A percentile compares a stretch with the other conserved stretches of the same genome.
phyloP scores from a whole-genome alignment of 768 basidiomycete genomes.

The Mycena filopes region DNA sequence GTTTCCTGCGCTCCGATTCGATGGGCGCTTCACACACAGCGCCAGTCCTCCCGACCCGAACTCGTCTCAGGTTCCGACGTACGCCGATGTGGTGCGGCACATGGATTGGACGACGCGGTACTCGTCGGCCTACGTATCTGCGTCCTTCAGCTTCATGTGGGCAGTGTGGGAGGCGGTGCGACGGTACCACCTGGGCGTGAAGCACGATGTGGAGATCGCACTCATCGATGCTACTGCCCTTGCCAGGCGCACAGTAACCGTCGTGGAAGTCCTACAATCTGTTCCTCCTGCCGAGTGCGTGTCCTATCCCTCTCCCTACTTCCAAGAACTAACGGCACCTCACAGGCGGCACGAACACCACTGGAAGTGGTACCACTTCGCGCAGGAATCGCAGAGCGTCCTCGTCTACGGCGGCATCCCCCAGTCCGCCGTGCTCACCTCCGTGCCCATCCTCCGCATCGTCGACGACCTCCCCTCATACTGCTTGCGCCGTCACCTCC shows the following conservation, averaged over 20 bases:
- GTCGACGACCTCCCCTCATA: slow-evolving; percentile 79
- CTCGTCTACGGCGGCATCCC: slow-evolving; percentile 79
- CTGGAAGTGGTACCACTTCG: slow-evolving; percentile 82
- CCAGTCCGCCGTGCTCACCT: slow-evolving; percentile 70
- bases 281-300: slow-evolving; percentile 66
- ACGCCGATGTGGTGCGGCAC: slow-evolving; percentile 72
- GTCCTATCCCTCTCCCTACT: background rate
- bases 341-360: slow-evolving; percentile 68
- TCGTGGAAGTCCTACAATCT: slow-evolving; percentile 69
- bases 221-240: slow-evolving; percentile 77
- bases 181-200: slow-evolving; percentile 76
- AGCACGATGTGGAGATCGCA: slow-evolving; percentile 82
- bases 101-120: slow-evolving; percentile 84
- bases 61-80: slow-evolving; percentile 55
- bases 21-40: slow-evolving; percentile 54
- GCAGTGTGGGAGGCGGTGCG: slow-evolving; percentile 84
- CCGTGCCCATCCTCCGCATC: slow-evolving; percentile 73
- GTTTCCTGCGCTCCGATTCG: slow-evolving; percentile 76
- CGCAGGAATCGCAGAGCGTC: slow-evolving; percentile 80
- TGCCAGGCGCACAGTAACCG: slow-evolving; percentile 67
- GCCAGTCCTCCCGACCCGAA: slow-evolving; percentile 42
- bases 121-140: slow-evolving; percentile 75
- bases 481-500: slow-evolving; percentile 56
- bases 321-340: background rate
- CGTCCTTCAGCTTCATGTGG: slow-evolving; percentile 86